These are phyloP conservation scores for Dendrostoma leiphaemia DNA, from an alignment of 2,329 filamentous ascomycete species.

Conservation along the genomic window DNA sequence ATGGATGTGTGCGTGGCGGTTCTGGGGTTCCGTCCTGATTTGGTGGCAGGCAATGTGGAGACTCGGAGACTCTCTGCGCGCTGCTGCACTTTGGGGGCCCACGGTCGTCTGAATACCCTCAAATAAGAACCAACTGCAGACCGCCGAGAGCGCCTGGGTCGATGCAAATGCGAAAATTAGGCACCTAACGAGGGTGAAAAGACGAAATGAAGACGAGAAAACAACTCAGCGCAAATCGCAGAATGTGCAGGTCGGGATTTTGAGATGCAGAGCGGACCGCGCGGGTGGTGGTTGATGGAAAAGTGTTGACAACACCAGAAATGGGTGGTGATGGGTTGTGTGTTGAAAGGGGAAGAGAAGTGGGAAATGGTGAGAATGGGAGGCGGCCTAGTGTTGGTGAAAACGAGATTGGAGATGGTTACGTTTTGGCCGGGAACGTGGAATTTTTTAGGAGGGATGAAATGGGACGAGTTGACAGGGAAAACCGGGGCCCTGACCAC, in stretches of 20 bases:
- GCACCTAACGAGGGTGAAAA: conserved; percentile 22
- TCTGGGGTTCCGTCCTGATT: too few relatives aligned
- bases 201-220: conserved; percentile 23
- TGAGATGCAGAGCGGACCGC: conserved; percentile 31
- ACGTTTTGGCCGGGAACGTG: conserved; percentile 46
- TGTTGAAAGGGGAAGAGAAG: conserved; percentile 26
- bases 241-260: conserved; percentile 36
- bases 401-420: conserved; percentile 45
- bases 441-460: conserved; percentile 41
- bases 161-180: conserved; percentile 21
- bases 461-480: conserved; percentile 28
- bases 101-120: conserved; percentile 24
- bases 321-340: conserved; percentile 27
- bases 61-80: conserved; percentile 14
- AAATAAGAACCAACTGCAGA: conserved; percentile 3
- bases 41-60: conserved; percentile 18
- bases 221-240: conserved; percentile 28
- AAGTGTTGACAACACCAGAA: conserved; percentile 18
- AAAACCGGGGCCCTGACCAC: conserved; percentile 46
- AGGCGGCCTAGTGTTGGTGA: conserved; percentile 24
- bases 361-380: conserved; percentile 34
- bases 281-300: conserved; percentile 31
- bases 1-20: conserved; percentile 4
- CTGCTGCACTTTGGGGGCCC: conserved; percentile 11
- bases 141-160: not conserved